Evolutionary conservation across 306 rosid species (phyloP), one percentile per base, ranked within the genome.

Genomic region (Medicago ruthenica): DNA sequence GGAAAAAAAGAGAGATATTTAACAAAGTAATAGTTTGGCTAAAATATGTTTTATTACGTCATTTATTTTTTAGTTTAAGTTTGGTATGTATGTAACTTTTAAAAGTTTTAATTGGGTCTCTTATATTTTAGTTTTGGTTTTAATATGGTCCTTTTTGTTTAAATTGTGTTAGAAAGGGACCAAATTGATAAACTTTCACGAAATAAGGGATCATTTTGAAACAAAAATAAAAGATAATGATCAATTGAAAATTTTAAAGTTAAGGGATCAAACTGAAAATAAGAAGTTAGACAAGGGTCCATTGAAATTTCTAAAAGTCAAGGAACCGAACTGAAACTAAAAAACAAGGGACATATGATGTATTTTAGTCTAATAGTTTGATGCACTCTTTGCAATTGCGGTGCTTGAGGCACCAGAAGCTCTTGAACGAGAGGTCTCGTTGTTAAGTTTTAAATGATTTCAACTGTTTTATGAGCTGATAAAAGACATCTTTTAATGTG

Each of bases 361-460:
- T 11, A 57, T 10, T 57, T 57, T 21, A 21, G 37, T 57, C 36
- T 60, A 13, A 2, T 57, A 45, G 67, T 64, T 27, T 41, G 51
- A 58, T 44, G 24, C 24, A 34, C 10, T 73, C 31, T 54, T 73
- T 66, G 51, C 11, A 6, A 48, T 37, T 72, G 12, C 50, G 0
- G 2, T 37, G 57, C 17, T 79, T 64, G 73, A 22, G 27, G 47
- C 57, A 50, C 53, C 5, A 9, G 47, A 36, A 37, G 36, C 53
- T 79, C 41, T 69, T 67, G 20, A 57, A 27, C 54, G 62, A 70
- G 22, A 57, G 37, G n/a, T 70, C 16, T 20, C 0, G 21, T n/a
- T 13, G 18, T 44, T 44, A 14, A 45, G 22, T 8, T 68, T 68
- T 9, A 24, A 15, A 15, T 47, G 16, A 48, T 27, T 34, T 47